Percentiles rank a stretch among this genome's conserved stretches.
Conservation (phyloP, 176 grass and related monocot genomes). For the Phoenix dactylifera region DNA sequence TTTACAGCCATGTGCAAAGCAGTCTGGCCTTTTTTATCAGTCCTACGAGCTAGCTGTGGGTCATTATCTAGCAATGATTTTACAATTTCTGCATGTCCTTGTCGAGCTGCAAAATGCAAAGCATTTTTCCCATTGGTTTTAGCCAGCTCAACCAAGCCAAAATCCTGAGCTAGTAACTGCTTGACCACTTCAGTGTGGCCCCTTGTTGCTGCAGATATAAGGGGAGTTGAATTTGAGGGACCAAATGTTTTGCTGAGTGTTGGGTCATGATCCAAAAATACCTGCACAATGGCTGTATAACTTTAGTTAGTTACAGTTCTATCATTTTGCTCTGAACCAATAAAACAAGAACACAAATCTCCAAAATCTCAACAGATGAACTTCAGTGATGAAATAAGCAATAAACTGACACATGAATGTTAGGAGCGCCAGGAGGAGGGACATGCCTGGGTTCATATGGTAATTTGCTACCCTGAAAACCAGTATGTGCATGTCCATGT, state of each 20-base stretch:
- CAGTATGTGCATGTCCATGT: too few species aligned
- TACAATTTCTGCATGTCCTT: constrained; percentile 72
- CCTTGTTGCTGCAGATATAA: constrained; percentile 81
- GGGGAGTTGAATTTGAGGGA: constrained; percentile 57
- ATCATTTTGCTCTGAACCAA: too few species aligned
- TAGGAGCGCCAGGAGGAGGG: too few species aligned
- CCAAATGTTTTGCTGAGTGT: constrained; percentile 72
- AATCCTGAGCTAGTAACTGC: constrained; percentile 61
- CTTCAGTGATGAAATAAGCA: too few species aligned
- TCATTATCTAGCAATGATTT: constrained; percentile 70
- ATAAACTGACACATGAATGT: too few species aligned
- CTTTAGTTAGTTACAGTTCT: constrained; percentile 5
- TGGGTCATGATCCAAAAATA: constrained; percentile 44
- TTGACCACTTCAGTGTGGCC: constrained; percentile 64
- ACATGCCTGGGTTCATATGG: too few species aligned
- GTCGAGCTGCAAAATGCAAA: constrained; percentile 86
- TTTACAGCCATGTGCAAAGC: constrained; percentile 96
- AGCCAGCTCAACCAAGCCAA: constrained; percentile 57
- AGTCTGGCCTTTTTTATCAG: constrained; percentile 91
- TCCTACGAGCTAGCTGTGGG: constrained; percentile 73
- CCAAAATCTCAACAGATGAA: too few species aligned
- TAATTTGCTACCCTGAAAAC: too few species aligned
- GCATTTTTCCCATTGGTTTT: constrained; percentile 87
- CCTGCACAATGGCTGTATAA: constrained; percentile 59
- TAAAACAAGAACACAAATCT: too few species aligned